Percentiles rank a stretch among this genome's conserved stretches.
Conservation (phyloP, 257 asterid genomes). For the Nemophila menziesii region DNA sequence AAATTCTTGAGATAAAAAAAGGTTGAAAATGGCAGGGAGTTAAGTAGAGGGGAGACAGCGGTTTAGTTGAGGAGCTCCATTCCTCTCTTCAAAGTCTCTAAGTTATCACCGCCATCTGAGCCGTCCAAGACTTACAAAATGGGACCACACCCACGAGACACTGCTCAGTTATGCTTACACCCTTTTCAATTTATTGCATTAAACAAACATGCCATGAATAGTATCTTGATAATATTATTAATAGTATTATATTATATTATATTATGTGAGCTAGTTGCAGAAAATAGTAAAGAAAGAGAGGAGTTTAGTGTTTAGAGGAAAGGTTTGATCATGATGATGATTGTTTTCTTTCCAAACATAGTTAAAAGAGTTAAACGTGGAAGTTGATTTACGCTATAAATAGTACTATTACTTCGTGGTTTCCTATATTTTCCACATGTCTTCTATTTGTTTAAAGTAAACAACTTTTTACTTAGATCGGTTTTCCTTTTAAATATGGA, state of each 20-base stretch:
- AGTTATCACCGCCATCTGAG: slow-evolving; percentile 26
- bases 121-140: slow-evolving; percentile 24
- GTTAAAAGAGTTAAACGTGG: background rate
- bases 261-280: background rate
- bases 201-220: slow-evolving; percentile 8
- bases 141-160: slow-evolving; percentile 35
- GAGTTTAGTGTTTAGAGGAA: slow-evolving; percentile 5
- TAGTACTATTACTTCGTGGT: slow-evolving; percentile 2
- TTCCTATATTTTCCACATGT: too few species aligned
- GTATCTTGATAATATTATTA: slow-evolving; percentile 7
- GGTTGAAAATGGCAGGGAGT: background rate
- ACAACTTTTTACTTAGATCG: too few species aligned
- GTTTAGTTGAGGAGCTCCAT: slow-evolving; percentile 17
- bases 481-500: too few species aligned
- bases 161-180: background rate
- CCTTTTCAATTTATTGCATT: slow-evolving; percentile 4
- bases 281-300: slow-evolving; percentile 6
- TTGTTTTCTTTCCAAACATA: slow-evolving; percentile 24
- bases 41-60: background rate
- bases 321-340: slow-evolving; percentile 6
- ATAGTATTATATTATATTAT: slow-evolving; percentile 7
- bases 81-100: slow-evolving; percentile 19
- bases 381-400: slow-evolving; percentile 17
- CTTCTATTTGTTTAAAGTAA: too few species aligned
- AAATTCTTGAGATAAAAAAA: background rate